phyloP scores from a whole-genome alignment of 768 basidiomycete species.

The Amanita brunnescens region DNA sequence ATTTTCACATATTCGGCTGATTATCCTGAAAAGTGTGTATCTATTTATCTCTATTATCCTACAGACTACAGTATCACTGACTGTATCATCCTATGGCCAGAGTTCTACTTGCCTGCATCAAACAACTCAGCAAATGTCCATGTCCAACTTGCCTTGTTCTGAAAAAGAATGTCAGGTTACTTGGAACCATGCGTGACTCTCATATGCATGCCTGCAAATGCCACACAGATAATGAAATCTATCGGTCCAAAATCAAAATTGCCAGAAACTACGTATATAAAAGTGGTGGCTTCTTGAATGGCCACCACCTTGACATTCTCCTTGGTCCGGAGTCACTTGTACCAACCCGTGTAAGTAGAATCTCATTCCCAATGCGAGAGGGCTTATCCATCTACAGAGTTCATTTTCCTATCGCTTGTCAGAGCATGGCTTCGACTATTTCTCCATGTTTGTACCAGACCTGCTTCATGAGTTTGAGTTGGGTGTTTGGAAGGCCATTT shows the following conservation, averaged over 20 bases:
- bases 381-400: too few species aligned
- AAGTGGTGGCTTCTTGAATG: conserved; percentile 13
- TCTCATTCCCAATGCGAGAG: too few species aligned
- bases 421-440: conserved; percentile 17
- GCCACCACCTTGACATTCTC: too few species aligned
- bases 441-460: conserved; percentile 20
- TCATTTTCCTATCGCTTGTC: conserved; percentile 20
- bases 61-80: background rate
- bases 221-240: conserved; percentile 6
- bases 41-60: background rate
- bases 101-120: conserved; percentile 21
- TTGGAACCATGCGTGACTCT: conserved; percentile 21
- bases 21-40: conserved; percentile 22
- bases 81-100: too few species aligned
- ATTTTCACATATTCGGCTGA: conserved; percentile 29
- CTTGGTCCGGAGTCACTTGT: conserved; percentile 14
- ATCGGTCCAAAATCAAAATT: conserved; percentile 8
- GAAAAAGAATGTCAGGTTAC: conserved; percentile 15
- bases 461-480: background rate
- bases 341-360: conserved; percentile 20
- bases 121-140: conserved; percentile 24
- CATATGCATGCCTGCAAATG: background rate
- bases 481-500: conserved; percentile 24
- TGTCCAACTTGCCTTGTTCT: conserved; percentile 25
- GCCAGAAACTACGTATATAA: conserved; percentile 18